These are phyloP conservation scores for California macrophylla DNA, from an alignment of 441 rosid species.

Conservation along the genomic window DNA sequence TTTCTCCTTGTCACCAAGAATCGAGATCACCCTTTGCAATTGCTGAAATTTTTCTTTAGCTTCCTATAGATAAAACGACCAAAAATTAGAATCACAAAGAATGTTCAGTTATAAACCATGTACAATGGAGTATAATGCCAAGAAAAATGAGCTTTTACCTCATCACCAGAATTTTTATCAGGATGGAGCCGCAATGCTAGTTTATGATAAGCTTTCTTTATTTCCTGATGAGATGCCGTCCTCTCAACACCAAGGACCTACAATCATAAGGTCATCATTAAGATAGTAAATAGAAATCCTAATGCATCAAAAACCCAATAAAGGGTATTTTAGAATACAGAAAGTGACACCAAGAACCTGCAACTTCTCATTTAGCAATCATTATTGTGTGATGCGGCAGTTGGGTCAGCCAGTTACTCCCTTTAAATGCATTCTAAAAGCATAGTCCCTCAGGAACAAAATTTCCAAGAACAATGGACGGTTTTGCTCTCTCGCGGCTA, in stretches of 20 bases:
- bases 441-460: neutral
- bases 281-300: neutral
- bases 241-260: conserved; percentile 74
- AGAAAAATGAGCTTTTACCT: conserved; percentile 46
- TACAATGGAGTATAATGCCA: conserved; percentile 34
- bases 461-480: no score
- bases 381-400: neutral
- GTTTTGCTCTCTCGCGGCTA: no score
- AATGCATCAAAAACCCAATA: conserved; percentile 18
- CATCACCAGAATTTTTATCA: conserved; percentile 83
- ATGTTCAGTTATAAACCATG: neutral
- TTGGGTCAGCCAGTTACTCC: neutral
- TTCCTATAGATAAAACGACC: conserved; percentile 35
- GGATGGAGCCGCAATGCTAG: conserved; percentile 81
- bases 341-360: neutral
- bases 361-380: neutral
- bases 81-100: neutral
- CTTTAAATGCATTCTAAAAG: neutral
- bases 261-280: conserved; percentile 4
- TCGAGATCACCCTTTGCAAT: conserved; percentile 76
- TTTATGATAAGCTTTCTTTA: conserved; percentile 81
- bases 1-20: conserved; percentile 86
- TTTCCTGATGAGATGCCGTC: conserved; percentile 69
- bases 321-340: conserved; percentile 8
- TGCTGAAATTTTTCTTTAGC: conserved; percentile 95